Conservation (phyloP, 2,329 filamentous ascomycete genomes). For the Cercospora sojina region DNA sequence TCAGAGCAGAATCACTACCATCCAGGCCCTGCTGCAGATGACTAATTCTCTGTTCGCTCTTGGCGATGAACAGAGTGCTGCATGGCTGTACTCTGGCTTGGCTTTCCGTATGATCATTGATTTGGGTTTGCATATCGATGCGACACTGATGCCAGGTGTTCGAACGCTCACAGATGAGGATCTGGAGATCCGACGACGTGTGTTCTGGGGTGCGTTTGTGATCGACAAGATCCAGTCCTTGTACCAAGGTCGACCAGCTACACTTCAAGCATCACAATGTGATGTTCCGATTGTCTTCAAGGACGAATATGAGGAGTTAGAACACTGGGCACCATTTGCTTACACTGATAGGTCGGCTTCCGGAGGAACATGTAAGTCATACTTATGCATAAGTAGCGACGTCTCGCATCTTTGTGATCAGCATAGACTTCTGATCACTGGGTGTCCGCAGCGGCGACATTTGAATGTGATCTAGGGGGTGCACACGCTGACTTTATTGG, state of each 20-base stretch:
- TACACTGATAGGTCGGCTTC: constrained; percentile 12
- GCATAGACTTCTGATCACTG: neutral
- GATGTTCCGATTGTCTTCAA: constrained; percentile 50
- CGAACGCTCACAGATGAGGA: constrained; percentile 48
- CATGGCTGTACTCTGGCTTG: constrained; percentile 59
- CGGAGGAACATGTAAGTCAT: constrained; percentile 1
- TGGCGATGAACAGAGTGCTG: constrained; percentile 52
- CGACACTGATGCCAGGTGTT: constrained; percentile 34
- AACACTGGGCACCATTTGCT: constrained; percentile 51
- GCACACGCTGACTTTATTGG: neutral
- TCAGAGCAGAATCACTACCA: constrained; percentile 54
- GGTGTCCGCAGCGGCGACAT: neutral
- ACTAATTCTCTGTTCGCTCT: constrained; percentile 52
- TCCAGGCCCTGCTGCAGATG: constrained; percentile 56
- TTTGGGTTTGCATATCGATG: constrained; percentile 53
- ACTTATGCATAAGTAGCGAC: neutral
- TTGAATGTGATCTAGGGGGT: neutral
- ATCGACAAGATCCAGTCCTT: constrained; percentile 56
- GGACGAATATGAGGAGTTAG: constrained; percentile 55
- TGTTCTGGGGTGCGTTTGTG: constrained; percentile 49
- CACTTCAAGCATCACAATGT: constrained; percentile 48
- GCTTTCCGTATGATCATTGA: constrained; percentile 59
- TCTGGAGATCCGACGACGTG: constrained; percentile 47
- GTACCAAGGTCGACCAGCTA: constrained; percentile 53
- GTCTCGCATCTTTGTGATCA: neutral